phyloP scores from a whole-genome alignment of 148 eudicot genomes.

The Mesembryanthemum crystallinum region DNA sequence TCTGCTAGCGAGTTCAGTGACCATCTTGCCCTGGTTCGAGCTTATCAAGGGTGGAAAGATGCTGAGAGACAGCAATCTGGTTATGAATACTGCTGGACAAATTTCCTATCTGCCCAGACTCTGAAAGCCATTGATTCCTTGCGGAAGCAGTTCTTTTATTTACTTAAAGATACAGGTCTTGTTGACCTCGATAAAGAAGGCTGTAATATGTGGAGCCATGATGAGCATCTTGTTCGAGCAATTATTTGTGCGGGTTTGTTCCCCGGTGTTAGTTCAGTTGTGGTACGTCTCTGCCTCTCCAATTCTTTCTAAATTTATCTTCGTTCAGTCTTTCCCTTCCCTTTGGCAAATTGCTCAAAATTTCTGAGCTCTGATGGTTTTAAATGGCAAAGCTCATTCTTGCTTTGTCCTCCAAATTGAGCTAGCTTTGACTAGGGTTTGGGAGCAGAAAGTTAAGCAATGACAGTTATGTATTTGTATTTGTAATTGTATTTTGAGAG shows the following conservation, averaged over 20 bases:
- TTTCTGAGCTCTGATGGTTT: not conserved
- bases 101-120: slow-evolving; percentile 89
- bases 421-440: not conserved
- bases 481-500: not conserved
- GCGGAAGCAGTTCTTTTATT: slow-evolving; percentile 69
- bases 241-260: slow-evolving; percentile 80
- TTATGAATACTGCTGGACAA: slow-evolving; percentile 88
- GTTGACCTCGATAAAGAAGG: slow-evolving; percentile 52
- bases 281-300: slow-evolving; percentile 49
- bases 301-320: not conserved
- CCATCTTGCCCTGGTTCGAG: slow-evolving; percentile 87
- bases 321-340: not conserved
- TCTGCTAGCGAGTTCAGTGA: slow-evolving; percentile 87
- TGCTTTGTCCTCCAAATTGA: not conserved
- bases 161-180: slow-evolving; percentile 76
- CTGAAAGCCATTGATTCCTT: slow-evolving; percentile 86
- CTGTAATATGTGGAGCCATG: slow-evolving; percentile 77
- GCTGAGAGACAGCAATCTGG: slow-evolving; percentile 79
- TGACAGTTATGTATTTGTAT: not conserved
- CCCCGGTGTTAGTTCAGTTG: slow-evolving; percentile 89
- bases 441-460: not conserved
- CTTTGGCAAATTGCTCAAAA: not conserved
- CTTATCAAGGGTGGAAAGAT: slow-evolving; percentile 93
- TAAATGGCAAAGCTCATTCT: not conserved
- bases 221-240: slow-evolving; percentile 76